phyloP scores from a whole-genome alignment of 1,139 yeast genomes.

The Geotrichum cucujoidarum region DNA sequence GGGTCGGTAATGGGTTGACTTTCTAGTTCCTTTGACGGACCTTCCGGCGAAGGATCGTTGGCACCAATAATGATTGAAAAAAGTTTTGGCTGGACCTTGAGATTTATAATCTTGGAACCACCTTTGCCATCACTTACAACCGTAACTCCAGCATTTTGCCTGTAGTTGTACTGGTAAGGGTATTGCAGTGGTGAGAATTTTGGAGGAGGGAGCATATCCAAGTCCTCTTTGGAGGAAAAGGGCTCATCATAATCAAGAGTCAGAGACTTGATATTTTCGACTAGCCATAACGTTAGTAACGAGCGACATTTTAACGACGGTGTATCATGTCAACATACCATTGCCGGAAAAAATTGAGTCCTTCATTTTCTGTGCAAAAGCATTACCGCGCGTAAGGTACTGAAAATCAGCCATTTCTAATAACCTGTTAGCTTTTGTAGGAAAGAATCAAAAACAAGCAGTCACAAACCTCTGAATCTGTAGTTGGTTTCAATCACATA shows the following conservation, averaged over 20 bases:
- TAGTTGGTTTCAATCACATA: slow-evolving; percentile 60
- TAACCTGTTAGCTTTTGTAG: slow-evolving; percentile 5
- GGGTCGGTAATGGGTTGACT: slow-evolving; percentile 32
- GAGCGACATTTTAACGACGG: slow-evolving; percentile 23
- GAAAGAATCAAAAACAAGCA: too few relatives aligned
- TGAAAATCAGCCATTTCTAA: slow-evolving; percentile 82
- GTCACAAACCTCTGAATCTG: slow-evolving; percentile 54
- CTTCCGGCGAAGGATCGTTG: slow-evolving; percentile 37
- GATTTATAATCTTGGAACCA: slow-evolving; percentile 30
- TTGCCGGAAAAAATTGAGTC: slow-evolving; percentile 42
- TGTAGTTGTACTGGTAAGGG: slow-evolving; percentile 69
- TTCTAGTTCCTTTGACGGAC: slow-evolving; percentile 43
- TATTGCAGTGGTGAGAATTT: slow-evolving; percentile 67
- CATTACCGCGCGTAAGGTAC: slow-evolving; percentile 55
- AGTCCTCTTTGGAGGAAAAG: slow-evolving; percentile 37
- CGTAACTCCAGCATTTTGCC: slow-evolving; percentile 51
- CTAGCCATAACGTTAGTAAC: slow-evolving; percentile 4
- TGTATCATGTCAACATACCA: slow-evolving; percentile 4
- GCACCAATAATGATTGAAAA: slow-evolving; percentile 29
- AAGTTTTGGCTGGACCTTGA: slow-evolving; percentile 33
- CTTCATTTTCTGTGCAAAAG: slow-evolving; percentile 43
- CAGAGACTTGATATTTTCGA: slow-evolving; percentile 37
- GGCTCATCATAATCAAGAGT: slow-evolving; percentile 34
- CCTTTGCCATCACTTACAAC: slow-evolving; percentile 53
- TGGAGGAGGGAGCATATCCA: slow-evolving; percentile 84